Percentiles rank a stretch among this genome's conserved stretches.
Conservation (phyloP, 176 grass and related monocot species). For the Cocos nucifera region DNA sequence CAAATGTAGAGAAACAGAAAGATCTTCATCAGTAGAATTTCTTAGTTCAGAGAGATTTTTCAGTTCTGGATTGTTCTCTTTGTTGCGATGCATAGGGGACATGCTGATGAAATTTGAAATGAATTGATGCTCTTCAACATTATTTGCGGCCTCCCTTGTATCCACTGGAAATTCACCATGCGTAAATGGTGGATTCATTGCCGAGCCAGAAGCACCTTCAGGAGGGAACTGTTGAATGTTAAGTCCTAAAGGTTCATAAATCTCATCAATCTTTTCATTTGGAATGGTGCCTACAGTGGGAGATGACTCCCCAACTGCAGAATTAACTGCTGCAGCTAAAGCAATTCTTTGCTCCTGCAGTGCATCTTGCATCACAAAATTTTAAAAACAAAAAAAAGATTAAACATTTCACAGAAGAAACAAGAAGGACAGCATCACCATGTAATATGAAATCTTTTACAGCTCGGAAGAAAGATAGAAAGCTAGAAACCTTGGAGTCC, state of each 20-base stretch:
- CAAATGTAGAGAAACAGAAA: conserved; percentile 65
- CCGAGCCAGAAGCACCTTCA: conserved; percentile 21
- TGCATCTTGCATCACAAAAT: conserved; percentile 46
- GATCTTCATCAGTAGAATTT: conserved; percentile 74
- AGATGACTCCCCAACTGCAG: conserved; percentile 52
- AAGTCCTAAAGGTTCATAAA: conserved; percentile 60
- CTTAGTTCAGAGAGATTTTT: conserved; percentile 48
- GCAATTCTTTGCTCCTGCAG: conserved; percentile 69
- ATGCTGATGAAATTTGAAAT: conserved; percentile 67
- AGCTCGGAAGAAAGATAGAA: no score
- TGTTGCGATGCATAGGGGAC: conserved; percentile 33
- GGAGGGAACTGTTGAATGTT: conserved; percentile 58
- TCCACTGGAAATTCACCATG: conserved; percentile 34
- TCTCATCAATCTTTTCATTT: conserved; percentile 53
- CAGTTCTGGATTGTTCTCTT: conserved; percentile 19
- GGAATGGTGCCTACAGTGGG: conserved; percentile 15
- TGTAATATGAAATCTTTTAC: no score
- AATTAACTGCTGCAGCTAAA: conserved; percentile 38
- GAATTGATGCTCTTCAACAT: conserved; percentile 86
- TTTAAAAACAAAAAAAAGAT: background rate
- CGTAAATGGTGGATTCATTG: conserved; percentile 25
- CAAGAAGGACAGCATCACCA: no score
- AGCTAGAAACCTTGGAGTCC: conserved; percentile 45
- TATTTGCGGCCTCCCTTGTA: conserved; percentile 21
- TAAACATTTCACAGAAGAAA: background rate